Base-by-base conservation (phyloP, 106 monocot genomes). In the Acorus gramineus region DNA sequence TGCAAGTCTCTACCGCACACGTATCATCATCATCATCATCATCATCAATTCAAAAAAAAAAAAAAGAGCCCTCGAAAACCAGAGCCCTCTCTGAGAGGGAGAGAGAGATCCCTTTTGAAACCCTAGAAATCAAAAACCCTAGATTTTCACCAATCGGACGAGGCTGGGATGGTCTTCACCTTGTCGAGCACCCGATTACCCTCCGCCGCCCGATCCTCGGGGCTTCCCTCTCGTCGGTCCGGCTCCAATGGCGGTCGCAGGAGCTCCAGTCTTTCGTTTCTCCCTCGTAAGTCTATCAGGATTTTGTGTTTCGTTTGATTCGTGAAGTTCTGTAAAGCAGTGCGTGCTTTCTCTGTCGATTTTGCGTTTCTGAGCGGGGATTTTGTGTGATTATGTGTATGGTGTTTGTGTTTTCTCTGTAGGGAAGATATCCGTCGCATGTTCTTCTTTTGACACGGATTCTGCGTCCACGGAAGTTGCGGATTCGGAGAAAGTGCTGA, bases 391-490 rank as follows among this genome's bases (percentile, higher is more conserved):
- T 69, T 11, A 71, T 13, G 9, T 52, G 49, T 28, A 28, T 28
- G 28, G 28, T 28, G 28, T 28, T 28, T 28, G 28, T 28, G 28
- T 28, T 28, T 28, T 28, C 28, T 28, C 28, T 62, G 10, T 66
- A 81, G 80, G 81, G 47, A 85, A 66, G 57, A 70, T 76, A 46
- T 55, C 50, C 46, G 62, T 67, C 43, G 76, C 71, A 66, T 73
- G 12, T 73, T 72, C 71, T 53, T 72, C 65, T 50, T 65, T 42
- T 65, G 52, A 65, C 11, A 49, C 65, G 12, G 65, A 65, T 53
- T 65, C 65, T 4, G 11, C 52, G 14, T 65, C 65, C 4, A 65
- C 65, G 28, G 28, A 28, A 14, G 44, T 6, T 49, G 7, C 44
- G 9, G 49, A 4, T 4, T 65, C 65, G 9, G 65, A 14, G 13